phyloP scores from a whole-genome alignment of 768 basidiomycete genomes.

The Exsudoporus frostii region DNA sequence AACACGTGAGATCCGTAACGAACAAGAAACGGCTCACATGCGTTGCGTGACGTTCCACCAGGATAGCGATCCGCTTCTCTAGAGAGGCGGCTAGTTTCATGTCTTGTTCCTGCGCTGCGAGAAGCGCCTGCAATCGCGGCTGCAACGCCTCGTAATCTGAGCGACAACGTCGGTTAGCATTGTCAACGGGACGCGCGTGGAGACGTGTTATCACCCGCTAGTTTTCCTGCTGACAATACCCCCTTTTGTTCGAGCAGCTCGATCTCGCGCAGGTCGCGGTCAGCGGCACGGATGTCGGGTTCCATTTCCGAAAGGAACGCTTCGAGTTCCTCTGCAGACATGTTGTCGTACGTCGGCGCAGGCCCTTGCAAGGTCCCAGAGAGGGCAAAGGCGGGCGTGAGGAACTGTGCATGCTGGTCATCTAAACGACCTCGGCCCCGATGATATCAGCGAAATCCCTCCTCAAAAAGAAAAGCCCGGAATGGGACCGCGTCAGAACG shows the following conservation, averaged over 20 bases:
- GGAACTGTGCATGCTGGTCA: constrained; percentile 69
- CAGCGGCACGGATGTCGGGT: constrained; percentile 76
- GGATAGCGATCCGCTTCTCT: constrained; percentile 59
- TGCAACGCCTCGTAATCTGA: constrained; percentile 62
- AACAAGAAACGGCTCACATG: constrained; percentile 45
- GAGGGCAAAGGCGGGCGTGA: constrained; percentile 74
- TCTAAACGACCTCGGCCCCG: constrained; percentile 39
- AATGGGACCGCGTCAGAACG: not conserved
- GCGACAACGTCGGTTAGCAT: not conserved
- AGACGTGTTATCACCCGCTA: constrained; percentile 44
- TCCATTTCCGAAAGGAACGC: constrained; percentile 77
- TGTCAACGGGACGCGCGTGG: not conserved
- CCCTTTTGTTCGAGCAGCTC: constrained; percentile 67
- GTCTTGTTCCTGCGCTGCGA: constrained; percentile 61
- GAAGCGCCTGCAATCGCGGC: constrained; percentile 62
- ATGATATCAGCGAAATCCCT: not conserved
- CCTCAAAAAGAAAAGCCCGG: not conserved
- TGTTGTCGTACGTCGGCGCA: constrained; percentile 55
- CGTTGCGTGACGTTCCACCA: constrained; percentile 69
- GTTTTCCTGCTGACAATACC: constrained; percentile 67
- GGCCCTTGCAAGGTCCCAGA: constrained; percentile 53
- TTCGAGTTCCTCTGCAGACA: constrained; percentile 67
- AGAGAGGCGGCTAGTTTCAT: constrained; percentile 51
- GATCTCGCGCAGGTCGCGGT: constrained; percentile 79
- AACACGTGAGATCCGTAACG: not conserved